phyloP scores from a whole-genome alignment of 345 rosid genomes.

The Excoecaria agallocha region DNA sequence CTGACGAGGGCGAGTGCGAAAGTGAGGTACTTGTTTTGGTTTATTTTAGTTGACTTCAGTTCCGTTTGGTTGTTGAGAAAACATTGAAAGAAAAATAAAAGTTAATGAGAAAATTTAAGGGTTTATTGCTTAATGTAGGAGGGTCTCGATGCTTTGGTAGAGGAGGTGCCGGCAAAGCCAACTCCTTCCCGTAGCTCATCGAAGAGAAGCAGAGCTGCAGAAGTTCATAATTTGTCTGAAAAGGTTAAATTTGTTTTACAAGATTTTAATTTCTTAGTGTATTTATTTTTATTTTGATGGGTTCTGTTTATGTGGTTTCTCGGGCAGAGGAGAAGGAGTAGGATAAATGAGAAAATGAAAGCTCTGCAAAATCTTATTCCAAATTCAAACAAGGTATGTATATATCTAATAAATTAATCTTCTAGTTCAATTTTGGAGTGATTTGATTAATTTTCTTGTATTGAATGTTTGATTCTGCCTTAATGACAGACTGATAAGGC shows the following conservation, averaged over 20 bases:
- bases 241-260: slow-evolving; percentile 45
- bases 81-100: background rate
- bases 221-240: slow-evolving; percentile 91
- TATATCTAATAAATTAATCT: background rate
- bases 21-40: slow-evolving; percentile 61
- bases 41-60: background rate
- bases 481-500: slow-evolving; percentile 80
- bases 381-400: slow-evolving; percentile 78
- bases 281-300: background rate
- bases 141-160: slow-evolving; percentile 60
- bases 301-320: background rate
- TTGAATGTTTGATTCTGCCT: slow-evolving; percentile 8
- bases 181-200: slow-evolving; percentile 52
- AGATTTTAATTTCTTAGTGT: background rate
- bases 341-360: slow-evolving; percentile 97
- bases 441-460: background rate
- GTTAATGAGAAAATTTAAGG: background rate
- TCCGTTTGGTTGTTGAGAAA: slow-evolving; percentile 19
- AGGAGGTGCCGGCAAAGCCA: slow-evolving; percentile 47
- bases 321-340: slow-evolving; percentile 88
- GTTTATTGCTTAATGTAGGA: slow-evolving; percentile 35
- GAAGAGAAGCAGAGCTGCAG: slow-evolving; percentile 91
- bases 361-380: slow-evolving; percentile 89
- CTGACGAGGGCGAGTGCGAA: slow-evolving; percentile 61
- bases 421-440: background rate